Conservation (phyloP, 306 rosid genomes). For the Spatholobus suberectus region DNA sequence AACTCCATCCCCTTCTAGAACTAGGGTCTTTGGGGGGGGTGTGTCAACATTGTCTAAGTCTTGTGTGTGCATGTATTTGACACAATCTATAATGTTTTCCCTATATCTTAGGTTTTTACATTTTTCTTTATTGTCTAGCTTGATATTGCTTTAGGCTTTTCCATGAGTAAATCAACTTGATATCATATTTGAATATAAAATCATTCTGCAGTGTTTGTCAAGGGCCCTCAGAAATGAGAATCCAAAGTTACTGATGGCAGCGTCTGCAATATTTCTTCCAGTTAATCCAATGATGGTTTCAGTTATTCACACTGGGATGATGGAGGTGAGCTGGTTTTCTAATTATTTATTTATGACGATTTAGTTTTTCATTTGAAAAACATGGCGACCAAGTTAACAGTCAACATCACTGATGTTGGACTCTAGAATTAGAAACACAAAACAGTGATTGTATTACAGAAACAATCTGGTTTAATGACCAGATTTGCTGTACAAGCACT, state of each 20-base stretch:
- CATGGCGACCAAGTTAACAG: not conserved
- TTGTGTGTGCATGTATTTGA: too few species aligned
- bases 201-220: constrained; percentile 75
- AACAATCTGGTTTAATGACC: not conserved
- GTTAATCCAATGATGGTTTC: constrained; percentile 92
- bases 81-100: too few species aligned
- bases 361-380: constrained; percentile 3
- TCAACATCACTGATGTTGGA: constrained; percentile 16
- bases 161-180: constrained; percentile 18
- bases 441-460: not conserved
- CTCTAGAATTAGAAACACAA: not conserved
- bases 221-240: constrained; percentile 85
- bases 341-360: not conserved
- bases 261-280: constrained; percentile 83
- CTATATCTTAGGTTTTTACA: not conserved
- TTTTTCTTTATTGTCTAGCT: constrained; percentile 13
- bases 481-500: not conserved
- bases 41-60: too few species aligned
- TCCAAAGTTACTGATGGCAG: constrained; percentile 85
- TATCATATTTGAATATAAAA: constrained; percentile 27
- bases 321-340: constrained; percentile 71
- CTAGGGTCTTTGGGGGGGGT: too few species aligned
- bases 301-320: constrained; percentile 92
- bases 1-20: too few species aligned
- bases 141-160: constrained; percentile 12